These are phyloP conservation scores for Rhizopus microsporus DNA, from an alignment of 371 early-diverging fungal species.

Conservation along the genomic window DNA sequence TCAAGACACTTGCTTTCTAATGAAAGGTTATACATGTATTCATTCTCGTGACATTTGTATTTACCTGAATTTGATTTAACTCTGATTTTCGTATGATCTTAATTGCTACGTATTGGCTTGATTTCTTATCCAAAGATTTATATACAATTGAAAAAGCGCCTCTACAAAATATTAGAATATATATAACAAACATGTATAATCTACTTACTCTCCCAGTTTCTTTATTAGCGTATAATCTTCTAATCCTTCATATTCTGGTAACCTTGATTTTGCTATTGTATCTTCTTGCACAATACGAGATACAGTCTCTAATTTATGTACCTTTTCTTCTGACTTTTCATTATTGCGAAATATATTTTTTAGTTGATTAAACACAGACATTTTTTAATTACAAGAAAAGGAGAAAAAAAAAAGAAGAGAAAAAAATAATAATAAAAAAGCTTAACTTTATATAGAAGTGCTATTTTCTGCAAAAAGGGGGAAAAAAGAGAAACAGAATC, in stretches of 20 bases:
- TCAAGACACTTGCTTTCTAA: constrained; percentile 77
- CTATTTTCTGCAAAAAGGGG: constrained; percentile 4
- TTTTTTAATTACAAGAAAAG: constrained; percentile 8
- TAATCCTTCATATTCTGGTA: constrained; percentile 57
- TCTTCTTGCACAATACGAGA: constrained; percentile 32
- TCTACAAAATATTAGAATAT: constrained; percentile 34
- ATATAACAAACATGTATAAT: neutral
- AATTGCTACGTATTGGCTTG: constrained; percentile 72
- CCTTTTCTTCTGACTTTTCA: constrained; percentile 7
- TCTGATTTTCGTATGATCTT: constrained; percentile 78
- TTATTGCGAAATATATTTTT: constrained; percentile 38
- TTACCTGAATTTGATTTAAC: constrained; percentile 60
- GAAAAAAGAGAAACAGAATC: neutral
- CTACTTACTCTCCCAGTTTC: constrained; percentile 72
- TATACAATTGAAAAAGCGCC: constrained; percentile 88
- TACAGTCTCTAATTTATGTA: constrained; percentile 15
- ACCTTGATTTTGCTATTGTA: constrained; percentile 19
- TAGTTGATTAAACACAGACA: constrained; percentile 50
- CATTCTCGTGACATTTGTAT: constrained; percentile 38
- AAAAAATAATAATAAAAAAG: constrained; percentile 11
- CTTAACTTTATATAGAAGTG: constrained; percentile 16
- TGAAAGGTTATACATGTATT: neutral
- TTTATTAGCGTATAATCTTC: constrained; percentile 52
- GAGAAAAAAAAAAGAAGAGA: constrained; percentile 13
- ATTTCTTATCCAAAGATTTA: constrained; percentile 60